Evolutionary conservation across 23 red algal genomes (phyloP).

Genomic region (Gracilaria caudata): DNA sequence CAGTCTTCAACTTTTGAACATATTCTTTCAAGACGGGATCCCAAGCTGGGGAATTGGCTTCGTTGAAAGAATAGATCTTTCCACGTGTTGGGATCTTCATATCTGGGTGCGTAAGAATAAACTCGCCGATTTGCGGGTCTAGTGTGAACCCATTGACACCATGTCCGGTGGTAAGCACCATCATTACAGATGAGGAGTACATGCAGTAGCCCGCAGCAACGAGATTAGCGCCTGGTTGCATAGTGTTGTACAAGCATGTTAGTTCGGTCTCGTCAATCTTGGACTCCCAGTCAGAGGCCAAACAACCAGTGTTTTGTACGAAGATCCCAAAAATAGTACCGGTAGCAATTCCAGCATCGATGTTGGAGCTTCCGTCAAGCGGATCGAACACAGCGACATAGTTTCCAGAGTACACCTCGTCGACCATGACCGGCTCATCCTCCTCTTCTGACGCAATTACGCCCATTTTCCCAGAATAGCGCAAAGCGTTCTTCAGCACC

Average conservation of each 20-base stretch:
- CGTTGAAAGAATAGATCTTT: conserved; percentile 99
- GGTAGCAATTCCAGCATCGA: conserved; percentile 96
- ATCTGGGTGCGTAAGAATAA: conserved; percentile 92
- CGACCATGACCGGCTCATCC: conserved; percentile 98
- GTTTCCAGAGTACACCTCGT: conserved; percentile 90
- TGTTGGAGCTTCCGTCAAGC: conserved; percentile 93
- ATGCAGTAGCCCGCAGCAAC: conserved; percentile 97
- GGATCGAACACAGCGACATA: conserved; percentile 98
- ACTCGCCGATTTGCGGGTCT: conserved; percentile 96
- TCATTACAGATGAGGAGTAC: conserved; percentile 93
- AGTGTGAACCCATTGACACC: conserved; percentile 97
- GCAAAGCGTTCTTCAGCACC: conserved; percentile 96
- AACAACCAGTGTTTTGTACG: conserved; percentile 70
- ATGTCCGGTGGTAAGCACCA: conserved; percentile 91
- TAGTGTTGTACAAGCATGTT: conserved; percentile 86
- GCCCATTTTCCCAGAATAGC: conserved; percentile 92
- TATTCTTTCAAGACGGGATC: conserved; percentile 83
- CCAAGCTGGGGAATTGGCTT: conserved; percentile 92
- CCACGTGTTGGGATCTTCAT: conserved; percentile 86
- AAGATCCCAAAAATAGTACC: conserved; percentile 99
- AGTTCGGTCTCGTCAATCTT: conserved; percentile 75
- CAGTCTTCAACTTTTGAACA: conserved; percentile 73
- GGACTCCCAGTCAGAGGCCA: conserved; percentile 73
- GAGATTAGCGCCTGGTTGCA: conserved; percentile 95
- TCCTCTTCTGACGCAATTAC: conserved; percentile 97